A percentile compares a stretch with the other conserved stretches of the same genome.
Evolutionary conservation across 2,329 filamentous ascomycete genomes (phyloP).

Genomic region (Monilinia fructigena): DNA sequence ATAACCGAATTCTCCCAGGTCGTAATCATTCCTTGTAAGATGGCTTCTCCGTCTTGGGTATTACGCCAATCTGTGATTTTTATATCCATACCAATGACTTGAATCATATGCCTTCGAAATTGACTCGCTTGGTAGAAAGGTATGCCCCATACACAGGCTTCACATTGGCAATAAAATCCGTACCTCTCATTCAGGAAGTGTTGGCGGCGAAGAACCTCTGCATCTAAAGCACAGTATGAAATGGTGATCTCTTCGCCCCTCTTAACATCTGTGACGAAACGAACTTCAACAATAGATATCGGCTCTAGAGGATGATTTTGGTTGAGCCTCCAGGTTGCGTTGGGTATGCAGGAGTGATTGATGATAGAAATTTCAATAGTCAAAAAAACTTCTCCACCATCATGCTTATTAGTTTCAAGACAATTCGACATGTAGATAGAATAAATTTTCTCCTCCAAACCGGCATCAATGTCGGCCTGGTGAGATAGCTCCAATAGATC

Average conservation of each 20-base stretch:
- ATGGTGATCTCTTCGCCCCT: not conserved
- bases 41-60: not conserved
- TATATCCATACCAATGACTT: not conserved
- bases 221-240: not conserved
- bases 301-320: not conserved
- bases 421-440: not conserved
- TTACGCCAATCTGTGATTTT: not conserved
- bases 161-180: not conserved
- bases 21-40: not conserved
- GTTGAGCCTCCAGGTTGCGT: not conserved
- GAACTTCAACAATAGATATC: not conserved
- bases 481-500: not conserved
- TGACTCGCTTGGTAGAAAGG: not conserved
- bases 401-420: not conserved
- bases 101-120: not conserved
- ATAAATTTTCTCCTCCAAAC: not conserved
- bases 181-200: not conserved
- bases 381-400: not conserved
- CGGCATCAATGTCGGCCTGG: not conserved
- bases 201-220: not conserved
- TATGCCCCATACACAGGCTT: not conserved
- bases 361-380: not conserved
- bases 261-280: not conserved
- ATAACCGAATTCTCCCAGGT: not conserved
- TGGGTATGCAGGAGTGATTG: not conserved